A percentile compares a stretch with the other conserved stretches of the same genome.
Conservation (phyloP, 1,284 basidiomycete genomes). For the Sporisorium sorghi region DNA sequence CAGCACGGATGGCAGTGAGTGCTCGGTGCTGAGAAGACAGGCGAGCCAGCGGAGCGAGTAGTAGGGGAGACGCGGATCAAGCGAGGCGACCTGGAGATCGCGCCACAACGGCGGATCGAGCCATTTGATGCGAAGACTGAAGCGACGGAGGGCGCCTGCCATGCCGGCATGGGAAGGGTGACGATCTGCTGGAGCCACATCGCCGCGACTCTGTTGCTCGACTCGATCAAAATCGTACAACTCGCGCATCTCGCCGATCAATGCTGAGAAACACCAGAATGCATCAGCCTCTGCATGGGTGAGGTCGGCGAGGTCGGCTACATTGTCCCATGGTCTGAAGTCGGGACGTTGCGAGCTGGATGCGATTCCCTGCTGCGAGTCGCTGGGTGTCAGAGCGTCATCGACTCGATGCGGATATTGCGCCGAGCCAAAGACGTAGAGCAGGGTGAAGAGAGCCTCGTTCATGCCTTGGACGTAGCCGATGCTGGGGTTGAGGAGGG, state of each 20-base stretch:
- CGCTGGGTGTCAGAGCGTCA: constrained; percentile 18
- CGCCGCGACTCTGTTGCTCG: constrained; percentile 42
- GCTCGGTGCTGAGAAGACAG: constrained; percentile 63
- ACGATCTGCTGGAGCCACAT: constrained; percentile 12
- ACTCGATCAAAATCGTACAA: constrained; percentile 65
- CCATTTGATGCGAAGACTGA: constrained; percentile 57
- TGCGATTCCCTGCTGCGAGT: constrained; percentile 18
- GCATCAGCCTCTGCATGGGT: constrained; percentile 64
- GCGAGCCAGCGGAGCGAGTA: constrained; percentile 68
- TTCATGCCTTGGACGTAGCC: constrained; percentile 68
- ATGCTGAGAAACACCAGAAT: constrained; percentile 67
- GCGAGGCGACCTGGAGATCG: constrained; percentile 39
- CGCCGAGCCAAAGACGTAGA: constrained; percentile 56
- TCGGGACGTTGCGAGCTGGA: neutral
- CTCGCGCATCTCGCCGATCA: constrained; percentile 65
- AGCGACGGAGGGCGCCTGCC: constrained; percentile 53
- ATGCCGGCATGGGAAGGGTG: constrained; percentile 45
- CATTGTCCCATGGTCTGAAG: constrained; percentile 23
- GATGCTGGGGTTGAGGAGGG: constrained; percentile 64
- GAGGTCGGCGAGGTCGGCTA: constrained; percentile 27
- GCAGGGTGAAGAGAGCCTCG: constrained; percentile 63
- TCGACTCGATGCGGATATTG: constrained; percentile 14
- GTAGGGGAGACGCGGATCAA: constrained; percentile 65
- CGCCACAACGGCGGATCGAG: constrained; percentile 58
- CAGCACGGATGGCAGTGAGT: constrained; percentile 58